Base-by-base conservation (phyloP, 2,329 filamentous ascomycete genomes). In the Boeremia exigua region DNA sequence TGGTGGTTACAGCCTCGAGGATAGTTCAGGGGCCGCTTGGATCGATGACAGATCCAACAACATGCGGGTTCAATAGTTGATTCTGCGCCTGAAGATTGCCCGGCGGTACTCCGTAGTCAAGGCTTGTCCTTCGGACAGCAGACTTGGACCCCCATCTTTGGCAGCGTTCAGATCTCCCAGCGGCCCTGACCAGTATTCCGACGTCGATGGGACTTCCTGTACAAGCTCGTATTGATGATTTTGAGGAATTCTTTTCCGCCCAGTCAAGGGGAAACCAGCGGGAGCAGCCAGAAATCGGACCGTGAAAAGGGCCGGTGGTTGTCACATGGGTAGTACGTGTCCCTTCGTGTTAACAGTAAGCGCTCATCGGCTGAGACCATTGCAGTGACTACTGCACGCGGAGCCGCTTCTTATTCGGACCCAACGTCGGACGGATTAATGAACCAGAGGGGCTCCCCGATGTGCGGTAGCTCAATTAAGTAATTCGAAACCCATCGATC, bases 221-320 rank as follows among this genome's bases (percentile, higher is more conserved):
- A 8, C 12, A 25, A 10, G 6, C 46, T 50, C 29, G 47, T 42
- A 42, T 28, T 9, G 6, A 30, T n/a, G 7, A 5, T 23, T 40
- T 25, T 12, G 10, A n/a, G 36, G 43, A 30, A 28, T 43, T 27
- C 17, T n/a, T 38, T 27, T 46, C 53, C 47, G 36, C 15, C 11
- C 9, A 14, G 8, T 25, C 11, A n/a, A 36, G 34, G 47, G 11
- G n/a, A 15, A 42, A 11, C 28, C 19, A 23, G 25, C 53, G 53
- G 47, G 42, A 56, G 40, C 25, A 15, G 29, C 53, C 42, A 43
- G 27, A 33, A 10, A 19, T 56, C 43, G 47, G 43, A 36, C 53
- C 47, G 53, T 37, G 6, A 56, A 27, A 51, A 56, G 42, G 53
- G 25, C 53, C 53, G 53, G 48, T 51, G n/a, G 27, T 14, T 33